These are phyloP conservation scores for Nyssa sinensis DNA, from an alignment of 148 eudicot species.

Conservation along the genomic window DNA sequence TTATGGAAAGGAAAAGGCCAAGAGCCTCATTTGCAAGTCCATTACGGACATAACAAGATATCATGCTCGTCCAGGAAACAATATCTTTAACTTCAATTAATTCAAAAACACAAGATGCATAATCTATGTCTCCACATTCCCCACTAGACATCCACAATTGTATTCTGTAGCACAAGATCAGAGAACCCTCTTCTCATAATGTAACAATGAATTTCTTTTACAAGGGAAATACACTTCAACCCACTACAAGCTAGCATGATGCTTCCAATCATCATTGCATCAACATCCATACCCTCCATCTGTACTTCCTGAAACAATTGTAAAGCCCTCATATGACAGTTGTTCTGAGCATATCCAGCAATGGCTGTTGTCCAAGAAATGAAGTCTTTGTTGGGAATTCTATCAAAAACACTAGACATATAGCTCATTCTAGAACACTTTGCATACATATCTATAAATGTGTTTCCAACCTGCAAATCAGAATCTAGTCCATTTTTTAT, in stretches of 20 bases:
- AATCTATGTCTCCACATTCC: slow-evolving; percentile 48
- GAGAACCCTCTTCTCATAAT: slow-evolving; percentile 48
- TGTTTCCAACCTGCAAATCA: slow-evolving; percentile 69
- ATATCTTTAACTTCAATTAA: slow-evolving; percentile 53
- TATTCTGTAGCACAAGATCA: slow-evolving; percentile 58
- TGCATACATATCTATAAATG: slow-evolving; percentile 76
- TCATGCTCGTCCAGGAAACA: slow-evolving; percentile 87
- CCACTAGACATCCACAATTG: slow-evolving; percentile 72
- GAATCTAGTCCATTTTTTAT: slow-evolving; percentile 49
- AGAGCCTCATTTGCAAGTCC: slow-evolving; percentile 77
- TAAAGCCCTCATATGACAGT: slow-evolving; percentile 45
- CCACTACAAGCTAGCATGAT: slow-evolving; percentile 64
- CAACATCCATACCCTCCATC: slow-evolving; percentile 35
- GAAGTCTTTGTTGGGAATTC: slow-evolving; percentile 47
- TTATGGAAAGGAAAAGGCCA: slow-evolving; percentile 42
- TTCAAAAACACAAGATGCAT: slow-evolving; percentile 51
- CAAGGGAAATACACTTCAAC: slow-evolving; percentile 51
- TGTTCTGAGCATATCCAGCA: slow-evolving; percentile 63
- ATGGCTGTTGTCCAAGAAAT: slow-evolving; percentile 82
- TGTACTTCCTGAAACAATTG: slow-evolving; percentile 53
- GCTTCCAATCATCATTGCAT: slow-evolving; percentile 73
- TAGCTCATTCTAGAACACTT: slow-evolving; percentile 52
- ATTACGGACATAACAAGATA: slow-evolving; percentile 52
- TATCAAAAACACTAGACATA: slow-evolving; percentile 56
- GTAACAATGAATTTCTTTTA: slow-evolving; percentile 74